These are phyloP conservation scores for Austroboletus niveus DNA, from an alignment of 1,284 basidiomycete genomes.

Conservation along the genomic window DNA sequence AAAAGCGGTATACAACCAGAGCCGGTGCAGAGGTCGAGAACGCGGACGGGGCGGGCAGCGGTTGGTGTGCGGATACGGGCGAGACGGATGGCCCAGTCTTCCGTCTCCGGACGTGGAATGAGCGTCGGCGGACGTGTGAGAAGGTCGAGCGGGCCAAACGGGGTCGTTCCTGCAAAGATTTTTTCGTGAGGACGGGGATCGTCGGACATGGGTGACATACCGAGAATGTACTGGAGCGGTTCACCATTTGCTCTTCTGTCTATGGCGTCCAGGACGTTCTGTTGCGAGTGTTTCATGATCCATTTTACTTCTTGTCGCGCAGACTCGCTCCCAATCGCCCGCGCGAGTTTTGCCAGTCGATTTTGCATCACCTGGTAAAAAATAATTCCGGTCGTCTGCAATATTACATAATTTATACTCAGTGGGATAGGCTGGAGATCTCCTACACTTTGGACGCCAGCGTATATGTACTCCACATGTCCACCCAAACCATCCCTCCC, in stretches of 20 bases:
- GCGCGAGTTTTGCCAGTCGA: constrained; percentile 34
- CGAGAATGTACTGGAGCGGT: constrained; percentile 90
- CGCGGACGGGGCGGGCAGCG: constrained; percentile 40
- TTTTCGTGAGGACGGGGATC: constrained; percentile 10
- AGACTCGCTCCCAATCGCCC: constrained; percentile 41
- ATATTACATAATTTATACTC: constrained; percentile 13
- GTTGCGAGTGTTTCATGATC: constrained; percentile 45
- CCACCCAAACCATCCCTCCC: constrained; percentile 6
- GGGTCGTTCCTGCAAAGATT: constrained; percentile 66
- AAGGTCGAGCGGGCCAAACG: constrained; percentile 82
- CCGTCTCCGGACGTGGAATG: constrained; percentile 92
- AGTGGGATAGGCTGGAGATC: constrained; percentile 6
- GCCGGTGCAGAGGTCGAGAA: constrained; percentile 90
- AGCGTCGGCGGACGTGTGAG: constrained; percentile 73
- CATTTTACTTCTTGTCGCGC: constrained; percentile 60
- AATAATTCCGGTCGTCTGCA: neutral
- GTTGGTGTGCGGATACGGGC: constrained; percentile 43
- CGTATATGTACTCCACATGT: constrained; percentile 18
- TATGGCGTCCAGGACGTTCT: constrained; percentile 45
- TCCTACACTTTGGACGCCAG: constrained; percentile 8
- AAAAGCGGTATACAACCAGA: constrained; percentile 86
- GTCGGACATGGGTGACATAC: constrained; percentile 36
- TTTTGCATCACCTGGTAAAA: constrained; percentile 6
- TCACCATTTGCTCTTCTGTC: constrained; percentile 61
- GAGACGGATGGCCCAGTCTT: constrained; percentile 70